phyloP scores from a whole-genome alignment of 768 basidiomycete species.

The Mycena albidolilacea region DNA sequence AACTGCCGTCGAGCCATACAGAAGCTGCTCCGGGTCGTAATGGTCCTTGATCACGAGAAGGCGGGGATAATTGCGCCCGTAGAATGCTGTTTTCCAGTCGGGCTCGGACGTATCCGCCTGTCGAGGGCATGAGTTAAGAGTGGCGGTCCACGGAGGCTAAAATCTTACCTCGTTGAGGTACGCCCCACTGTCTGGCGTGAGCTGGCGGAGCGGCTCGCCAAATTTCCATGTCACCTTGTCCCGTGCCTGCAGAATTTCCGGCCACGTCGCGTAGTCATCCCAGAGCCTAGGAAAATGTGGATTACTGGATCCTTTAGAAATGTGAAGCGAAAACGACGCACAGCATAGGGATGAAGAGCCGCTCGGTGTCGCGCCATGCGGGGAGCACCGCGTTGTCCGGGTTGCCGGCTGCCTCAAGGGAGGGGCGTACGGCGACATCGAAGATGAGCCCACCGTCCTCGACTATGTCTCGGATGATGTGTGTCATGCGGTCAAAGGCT shows the following conservation, averaged over 20 bases:
- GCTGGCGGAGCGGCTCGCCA: slow-evolving; percentile 25
- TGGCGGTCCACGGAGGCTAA: neutral
- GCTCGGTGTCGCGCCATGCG: slow-evolving; percentile 37
- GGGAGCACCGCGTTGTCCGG: slow-evolving; percentile 40
- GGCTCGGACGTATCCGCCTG: slow-evolving; percentile 41
- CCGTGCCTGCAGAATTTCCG: slow-evolving; percentile 27
- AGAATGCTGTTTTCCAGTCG: slow-evolving; percentile 38
- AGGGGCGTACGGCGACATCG: slow-evolving; percentile 20
- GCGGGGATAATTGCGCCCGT: slow-evolving; percentile 37
- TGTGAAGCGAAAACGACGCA: neutral
- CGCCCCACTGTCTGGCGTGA: slow-evolving; percentile 38
- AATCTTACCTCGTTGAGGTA: slow-evolving; percentile 40
- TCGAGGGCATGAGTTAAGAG: neutral
- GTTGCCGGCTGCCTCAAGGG: slow-evolving; percentile 9
- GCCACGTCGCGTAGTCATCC: slow-evolving; percentile 37
- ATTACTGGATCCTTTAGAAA: neutral
- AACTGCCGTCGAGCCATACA: slow-evolving; percentile 41
- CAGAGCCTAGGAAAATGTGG: slow-evolving; percentile 20
- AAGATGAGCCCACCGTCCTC: slow-evolving; percentile 13
- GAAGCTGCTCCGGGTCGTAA: slow-evolving; percentile 36
- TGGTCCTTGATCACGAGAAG: slow-evolving; percentile 35
- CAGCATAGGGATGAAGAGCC: slow-evolving; percentile 31
- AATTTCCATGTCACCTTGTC: slow-evolving; percentile 26
- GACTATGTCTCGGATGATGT: slow-evolving; percentile 19
- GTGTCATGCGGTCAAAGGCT: slow-evolving; percentile 6